Base-by-base conservation (phyloP, 352 stramenopile species). In the Hyaloperonospora arabidopsidis region DNA sequence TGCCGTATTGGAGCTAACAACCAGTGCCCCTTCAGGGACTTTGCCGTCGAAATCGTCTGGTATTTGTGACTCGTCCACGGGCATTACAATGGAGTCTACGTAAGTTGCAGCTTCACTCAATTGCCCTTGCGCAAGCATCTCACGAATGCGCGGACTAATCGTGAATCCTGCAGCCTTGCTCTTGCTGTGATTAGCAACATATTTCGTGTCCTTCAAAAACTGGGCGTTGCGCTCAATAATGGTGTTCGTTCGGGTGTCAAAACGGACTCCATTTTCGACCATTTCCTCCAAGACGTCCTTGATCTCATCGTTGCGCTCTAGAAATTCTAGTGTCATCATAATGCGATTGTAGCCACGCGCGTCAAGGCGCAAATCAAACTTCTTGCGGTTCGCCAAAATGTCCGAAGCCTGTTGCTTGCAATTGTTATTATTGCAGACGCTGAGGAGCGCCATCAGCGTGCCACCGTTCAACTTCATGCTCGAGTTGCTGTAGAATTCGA, bases 401-500 rank as follows among this genome's bases (percentile, higher is more conserved):
- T 88, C 77, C 17, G 68, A 58, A 5, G 80, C 77, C 48, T 90
- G 74, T 54, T 88, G 71, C 18, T 67, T 61, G 61, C 80, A 90
- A 57, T 84, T 72, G 59, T 86, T 86, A 65, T 69, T 71, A 32
- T 67, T 68, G 58, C 76, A 90, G 17, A 88, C 74, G 40, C 78
- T 82, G 23, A 90, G 58, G 45, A 90, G 55, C 41, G 77, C 70
- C 34, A 86, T 86, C 22, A 90, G 64, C 48, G 80, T 90, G 22
- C 74, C 72, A 19, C 76, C 72, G 54, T 71, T 84, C 36, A 90
- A 67, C 52, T 85, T 86, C 73, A 88, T 88, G 57, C 72, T 86
- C 38, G 80, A 90, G 56, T 86, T 82, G 40, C 74, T 72, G 65
- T 90, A 90, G 46, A 90, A 88, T 36, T 87, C 76, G 49, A 90